A percentile compares a stretch with the other conserved stretches of the same genome.
Evolutionary conservation across 192 early-diverging fungal species (phyloP).

Genomic region (Rhizoclosmatium sp.): DNA sequence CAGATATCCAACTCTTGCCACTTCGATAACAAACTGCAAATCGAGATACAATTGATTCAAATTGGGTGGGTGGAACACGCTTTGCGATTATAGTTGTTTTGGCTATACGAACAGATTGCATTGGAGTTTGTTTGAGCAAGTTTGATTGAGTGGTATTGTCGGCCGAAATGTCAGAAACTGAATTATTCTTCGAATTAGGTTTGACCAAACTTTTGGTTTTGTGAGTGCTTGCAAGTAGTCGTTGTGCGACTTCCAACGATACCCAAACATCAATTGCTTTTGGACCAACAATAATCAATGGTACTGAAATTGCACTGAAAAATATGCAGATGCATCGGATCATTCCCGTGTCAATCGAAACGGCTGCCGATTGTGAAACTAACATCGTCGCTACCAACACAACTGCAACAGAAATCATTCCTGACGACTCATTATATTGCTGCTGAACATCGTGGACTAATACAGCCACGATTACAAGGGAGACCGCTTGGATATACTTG

Average conservation of each 20-base stretch:
- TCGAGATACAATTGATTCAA: too few species aligned
- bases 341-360: not conserved
- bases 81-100: not conserved
- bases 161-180: not conserved
- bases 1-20: not conserved
- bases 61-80: too few species aligned
- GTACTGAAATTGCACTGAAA: not conserved
- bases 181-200: not conserved
- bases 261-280: not conserved
- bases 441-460: not conserved
- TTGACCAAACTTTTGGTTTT: conserved; percentile 86
- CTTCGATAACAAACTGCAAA: too few species aligned
- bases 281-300: not conserved
- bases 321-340: not conserved
- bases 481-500: not conserved
- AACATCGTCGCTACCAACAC: not conserved
- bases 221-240: conserved; percentile 69
- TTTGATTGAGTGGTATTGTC: not conserved
- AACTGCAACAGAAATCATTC: not conserved
- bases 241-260: too few species aligned
- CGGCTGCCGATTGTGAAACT: not conserved
- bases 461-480: not conserved
- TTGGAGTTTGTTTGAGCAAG: not conserved
- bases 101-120: not conserved
- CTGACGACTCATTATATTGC: conserved; percentile 1